Percentiles rank a stretch among this genome's conserved stretches.
These are phyloP conservation scores for Cryptosporidium bovis DNA, from an alignment of 169 alveolate genomes.

Conservation along the genomic window DNA sequence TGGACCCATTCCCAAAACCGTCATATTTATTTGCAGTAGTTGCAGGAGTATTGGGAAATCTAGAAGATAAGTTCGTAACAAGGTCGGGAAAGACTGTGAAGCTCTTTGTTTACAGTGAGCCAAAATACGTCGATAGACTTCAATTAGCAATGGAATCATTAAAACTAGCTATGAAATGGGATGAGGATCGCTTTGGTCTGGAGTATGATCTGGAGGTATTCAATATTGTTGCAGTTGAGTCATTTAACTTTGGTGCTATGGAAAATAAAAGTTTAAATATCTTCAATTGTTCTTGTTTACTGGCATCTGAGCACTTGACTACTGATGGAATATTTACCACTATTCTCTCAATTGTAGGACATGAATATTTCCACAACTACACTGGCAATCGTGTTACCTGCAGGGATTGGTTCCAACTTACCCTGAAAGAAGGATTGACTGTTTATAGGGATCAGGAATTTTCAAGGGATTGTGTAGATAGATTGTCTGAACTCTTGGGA, in stretches of 20 bases:
- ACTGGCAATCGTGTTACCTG: constrained; percentile 94
- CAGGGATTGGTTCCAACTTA: constrained; percentile 94
- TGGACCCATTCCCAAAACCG: constrained; percentile 92
- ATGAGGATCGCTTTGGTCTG: constrained; percentile 89
- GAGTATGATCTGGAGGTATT: constrained; percentile 91
- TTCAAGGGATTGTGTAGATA: constrained; percentile 83
- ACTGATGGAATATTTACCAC: constrained; percentile 89
- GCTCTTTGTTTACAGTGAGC: constrained; percentile 86
- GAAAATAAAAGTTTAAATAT: constrained; percentile 93
- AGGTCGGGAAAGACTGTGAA: constrained; percentile 81
- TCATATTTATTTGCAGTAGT: constrained; percentile 92
- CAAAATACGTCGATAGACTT: constrained; percentile 83
- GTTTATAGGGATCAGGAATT: constrained; percentile 91
- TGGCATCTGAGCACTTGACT: constrained; percentile 89
- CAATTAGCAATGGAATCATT: constrained; percentile 89
- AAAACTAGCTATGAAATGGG: constrained; percentile 92
- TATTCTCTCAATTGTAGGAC: constrained; percentile 90
- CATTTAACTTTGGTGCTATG: constrained; percentile 94
- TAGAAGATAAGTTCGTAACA: constrained; percentile 84
- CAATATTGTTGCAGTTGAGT: constrained; percentile 90
- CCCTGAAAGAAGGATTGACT: constrained; percentile 93
- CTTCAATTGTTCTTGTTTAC: constrained; percentile 87
- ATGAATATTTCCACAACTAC: constrained; percentile 93
- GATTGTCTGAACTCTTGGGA: constrained; percentile 86
- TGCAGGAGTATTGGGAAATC: constrained; percentile 88